Evolutionary conservation across 1,284 basidiomycete genomes (phyloP).

Genomic region (Porodaedalea pini): DNA sequence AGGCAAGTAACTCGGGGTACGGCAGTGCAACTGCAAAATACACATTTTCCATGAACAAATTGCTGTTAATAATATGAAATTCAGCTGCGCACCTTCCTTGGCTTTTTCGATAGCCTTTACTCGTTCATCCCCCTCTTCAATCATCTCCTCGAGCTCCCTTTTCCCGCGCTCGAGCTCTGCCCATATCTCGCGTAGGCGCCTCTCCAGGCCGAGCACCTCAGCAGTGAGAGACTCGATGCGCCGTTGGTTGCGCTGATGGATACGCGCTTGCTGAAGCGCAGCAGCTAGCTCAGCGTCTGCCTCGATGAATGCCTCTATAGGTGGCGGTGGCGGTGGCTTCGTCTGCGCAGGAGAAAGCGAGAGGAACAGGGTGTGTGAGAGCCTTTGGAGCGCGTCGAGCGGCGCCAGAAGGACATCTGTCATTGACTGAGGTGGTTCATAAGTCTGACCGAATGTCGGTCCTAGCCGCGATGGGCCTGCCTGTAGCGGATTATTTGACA

Average conservation of each 20-base stretch:
- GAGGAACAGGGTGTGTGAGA: slow-evolving; percentile 68
- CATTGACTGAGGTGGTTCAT: slow-evolving; percentile 30
- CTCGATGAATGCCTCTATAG: slow-evolving; percentile 53
- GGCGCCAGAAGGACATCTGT: slow-evolving; percentile 56
- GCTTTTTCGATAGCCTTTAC: slow-evolving; percentile 66
- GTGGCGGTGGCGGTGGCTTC: slow-evolving; percentile 59
- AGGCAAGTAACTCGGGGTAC: slow-evolving; percentile 74
- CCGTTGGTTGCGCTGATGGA: slow-evolving; percentile 71
- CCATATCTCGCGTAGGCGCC: slow-evolving; percentile 62
- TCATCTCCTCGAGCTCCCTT: slow-evolving; percentile 59
- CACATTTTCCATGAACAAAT: neutral
- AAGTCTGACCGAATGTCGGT: slow-evolving; percentile 29
- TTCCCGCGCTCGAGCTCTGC: slow-evolving; percentile 60
- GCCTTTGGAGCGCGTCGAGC: slow-evolving; percentile 53
- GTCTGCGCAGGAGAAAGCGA: slow-evolving; percentile 64
- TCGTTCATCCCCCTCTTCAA: slow-evolving; percentile 68
- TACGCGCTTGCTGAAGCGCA: slow-evolving; percentile 61
- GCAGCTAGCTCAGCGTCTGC: slow-evolving; percentile 59
- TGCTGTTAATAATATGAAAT: slow-evolving; percentile 13
- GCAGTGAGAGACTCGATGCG: slow-evolving; percentile 64
- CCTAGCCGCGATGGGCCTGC: slow-evolving; percentile 1
- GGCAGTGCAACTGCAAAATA: slow-evolving; percentile 60
- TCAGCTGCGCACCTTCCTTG: slow-evolving; percentile 51
- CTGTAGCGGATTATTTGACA: neutral
- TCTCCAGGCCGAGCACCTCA: slow-evolving; percentile 65